Conservation (phyloP, 768 basidiomycete genomes). For the Phylloporus arenicola region DNA sequence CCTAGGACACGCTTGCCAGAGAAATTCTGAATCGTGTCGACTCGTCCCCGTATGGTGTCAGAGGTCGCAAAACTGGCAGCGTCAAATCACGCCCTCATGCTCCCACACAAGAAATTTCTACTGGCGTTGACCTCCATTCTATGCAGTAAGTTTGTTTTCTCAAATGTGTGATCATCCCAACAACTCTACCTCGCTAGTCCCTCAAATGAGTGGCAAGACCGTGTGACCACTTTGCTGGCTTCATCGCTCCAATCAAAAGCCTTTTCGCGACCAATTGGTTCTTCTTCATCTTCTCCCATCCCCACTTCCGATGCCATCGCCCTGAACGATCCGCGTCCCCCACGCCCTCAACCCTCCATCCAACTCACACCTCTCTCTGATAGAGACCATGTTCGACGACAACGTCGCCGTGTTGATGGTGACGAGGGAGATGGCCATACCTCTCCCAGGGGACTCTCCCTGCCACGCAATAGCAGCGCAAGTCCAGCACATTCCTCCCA, state of each 20-base stretch:
- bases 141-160: slow-evolving; percentile 51
- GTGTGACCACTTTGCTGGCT: slow-evolving; percentile 35
- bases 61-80: slow-evolving; percentile 53
- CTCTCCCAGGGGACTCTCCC: slow-evolving; percentile 6
- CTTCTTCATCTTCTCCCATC: neutral
- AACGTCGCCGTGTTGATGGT: slow-evolving; percentile 42
- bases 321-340: slow-evolving; percentile 11
- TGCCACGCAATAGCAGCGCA: slow-evolving; percentile 13
- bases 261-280: neutral
- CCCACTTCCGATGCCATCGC: slow-evolving; percentile 5
- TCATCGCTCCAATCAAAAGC: slow-evolving; percentile 16
- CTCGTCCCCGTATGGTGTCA: slow-evolving; percentile 70
- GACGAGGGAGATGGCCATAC: slow-evolving; percentile 2
- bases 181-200: slow-evolving; percentile 41
- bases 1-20: slow-evolving; percentile 68
- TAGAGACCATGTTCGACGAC: slow-evolving; percentile 38
- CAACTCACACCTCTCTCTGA: slow-evolving; percentile 9
- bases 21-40: slow-evolving; percentile 84
- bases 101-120: slow-evolving; percentile 15
- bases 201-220: slow-evolving; percentile 81
- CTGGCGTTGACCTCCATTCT: slow-evolving; percentile 42
- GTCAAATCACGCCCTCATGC: slow-evolving; percentile 23
- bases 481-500: slow-evolving; percentile 18
- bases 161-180: neutral
- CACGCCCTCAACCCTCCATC: slow-evolving; percentile 9